Evolutionary conservation across 495 filamentous ascomycete genomes (phyloP).

Genomic region (Penicillium angulare): DNA sequence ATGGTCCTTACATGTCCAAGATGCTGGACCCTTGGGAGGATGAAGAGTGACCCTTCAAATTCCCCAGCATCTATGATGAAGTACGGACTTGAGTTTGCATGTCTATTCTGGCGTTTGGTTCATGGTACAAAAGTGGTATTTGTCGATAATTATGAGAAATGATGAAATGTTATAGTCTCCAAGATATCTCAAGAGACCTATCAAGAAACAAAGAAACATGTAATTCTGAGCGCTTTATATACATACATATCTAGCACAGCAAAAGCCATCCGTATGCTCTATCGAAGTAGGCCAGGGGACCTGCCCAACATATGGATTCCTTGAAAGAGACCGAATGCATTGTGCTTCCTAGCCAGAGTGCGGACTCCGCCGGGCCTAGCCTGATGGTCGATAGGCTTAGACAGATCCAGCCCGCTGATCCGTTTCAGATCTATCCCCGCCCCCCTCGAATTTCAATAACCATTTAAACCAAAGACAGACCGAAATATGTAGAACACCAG

Average conservation of each 20-base stretch:
- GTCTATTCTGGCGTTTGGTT: conserved; percentile 12
- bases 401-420: conserved; percentile 7
- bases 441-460: conserved; percentile 8
- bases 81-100: conserved; percentile 1
- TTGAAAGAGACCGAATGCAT: conserved; percentile 8
- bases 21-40: conserved; percentile 48
- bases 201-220: conserved; percentile 10
- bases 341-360: conserved; percentile 1
- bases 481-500: conserved; percentile 20
- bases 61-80: neutral
- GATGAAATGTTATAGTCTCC: conserved; percentile 1
- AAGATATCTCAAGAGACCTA: neutral
- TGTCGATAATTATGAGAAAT: conserved; percentile 11
- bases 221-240: conserved; percentile 26
- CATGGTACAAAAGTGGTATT: conserved; percentile 10
- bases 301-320: conserved; percentile 20
- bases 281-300: conserved; percentile 15
- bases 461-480: conserved; percentile 14
- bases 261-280: conserved; percentile 8
- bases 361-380: conserved; percentile 4
- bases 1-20: conserved; percentile 91
- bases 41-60: conserved; percentile 31
- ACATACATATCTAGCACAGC: conserved; percentile 18
- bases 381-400: neutral
- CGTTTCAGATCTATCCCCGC: conserved; percentile 13